phyloP scores from a whole-genome alignment of 2,329 filamentous ascomycete genomes.

The Fusarium piperis region DNA sequence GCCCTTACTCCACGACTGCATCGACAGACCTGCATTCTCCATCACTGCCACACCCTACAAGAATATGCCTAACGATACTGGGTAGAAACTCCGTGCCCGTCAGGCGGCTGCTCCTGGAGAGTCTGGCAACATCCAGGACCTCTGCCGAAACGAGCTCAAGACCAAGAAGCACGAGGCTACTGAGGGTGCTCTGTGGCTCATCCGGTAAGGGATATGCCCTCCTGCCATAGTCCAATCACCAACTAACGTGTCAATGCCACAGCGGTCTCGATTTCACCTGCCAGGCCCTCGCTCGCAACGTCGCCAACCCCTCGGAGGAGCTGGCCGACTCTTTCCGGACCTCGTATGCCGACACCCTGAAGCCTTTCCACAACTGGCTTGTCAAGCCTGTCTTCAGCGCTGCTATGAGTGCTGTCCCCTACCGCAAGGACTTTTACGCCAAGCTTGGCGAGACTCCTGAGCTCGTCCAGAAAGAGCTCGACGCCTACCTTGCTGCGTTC shows the following conservation, averaged over 20 bases:
- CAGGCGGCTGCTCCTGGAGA: constrained; percentile 80
- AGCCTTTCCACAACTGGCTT: constrained; percentile 88
- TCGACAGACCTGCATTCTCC: neutral
- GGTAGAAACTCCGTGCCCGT: constrained; percentile 87
- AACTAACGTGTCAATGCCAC: constrained; percentile 8
- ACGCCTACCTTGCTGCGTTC: constrained; percentile 78
- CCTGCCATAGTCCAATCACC: neutral
- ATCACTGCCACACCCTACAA: neutral
- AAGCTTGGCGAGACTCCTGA: constrained; percentile 78
- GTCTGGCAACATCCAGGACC: constrained; percentile 85
- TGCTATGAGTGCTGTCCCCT: constrained; percentile 92
- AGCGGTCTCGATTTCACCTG: constrained; percentile 95
- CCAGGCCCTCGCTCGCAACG: constrained; percentile 82
- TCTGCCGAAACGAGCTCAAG: constrained; percentile 88
- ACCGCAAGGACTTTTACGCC: constrained; percentile 90
- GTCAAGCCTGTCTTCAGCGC: constrained; percentile 92
- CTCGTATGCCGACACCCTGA: constrained; percentile 87
- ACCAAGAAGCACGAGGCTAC: constrained; percentile 87
- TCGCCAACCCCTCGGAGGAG: constrained; percentile 74
- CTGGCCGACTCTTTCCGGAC: constrained; percentile 86
- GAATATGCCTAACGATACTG: constrained; percentile 26
- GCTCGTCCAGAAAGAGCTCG: constrained; percentile 72
- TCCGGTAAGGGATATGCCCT: constrained; percentile 68
- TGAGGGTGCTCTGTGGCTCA: constrained; percentile 91
- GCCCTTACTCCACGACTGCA: neutral